phyloP scores from a whole-genome alignment of 192 early-diverging fungal genomes.

The Gamsiella multidivaricata region DNA sequence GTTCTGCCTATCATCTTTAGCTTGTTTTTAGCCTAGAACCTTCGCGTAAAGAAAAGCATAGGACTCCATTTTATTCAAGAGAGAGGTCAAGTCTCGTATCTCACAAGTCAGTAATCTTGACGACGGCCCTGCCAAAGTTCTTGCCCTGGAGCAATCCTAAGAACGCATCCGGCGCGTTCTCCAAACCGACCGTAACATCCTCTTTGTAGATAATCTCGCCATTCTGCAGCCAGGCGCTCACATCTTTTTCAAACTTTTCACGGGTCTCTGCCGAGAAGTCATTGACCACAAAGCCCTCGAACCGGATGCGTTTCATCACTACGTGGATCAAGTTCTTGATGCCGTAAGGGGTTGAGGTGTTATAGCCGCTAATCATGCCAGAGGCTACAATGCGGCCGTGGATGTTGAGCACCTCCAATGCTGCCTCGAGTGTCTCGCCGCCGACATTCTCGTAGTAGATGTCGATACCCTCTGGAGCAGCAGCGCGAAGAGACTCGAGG shows the following conservation, averaged over 20 bases:
- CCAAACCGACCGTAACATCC: conserved; percentile 6
- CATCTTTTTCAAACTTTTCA: conserved; percentile 10
- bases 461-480: conserved; percentile 64
- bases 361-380: conserved; percentile 1
- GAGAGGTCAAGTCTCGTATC: neutral
- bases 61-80: too few species aligned
- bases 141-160: conserved; percentile 17
- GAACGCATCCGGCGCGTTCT: conserved; percentile 15
- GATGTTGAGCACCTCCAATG: conserved; percentile 17
- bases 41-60: too few species aligned
- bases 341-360: neutral
- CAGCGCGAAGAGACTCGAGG: neutral
- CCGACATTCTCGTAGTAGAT: conserved; percentile 94
- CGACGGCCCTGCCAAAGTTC: conserved; percentile 23
- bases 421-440: conserved; percentile 20
- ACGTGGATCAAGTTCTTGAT: conserved; percentile 13
- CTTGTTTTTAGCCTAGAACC: too few species aligned
- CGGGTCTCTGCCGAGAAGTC: conserved; percentile 5
- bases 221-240: conserved; percentile 18
- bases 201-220: conserved; percentile 20
- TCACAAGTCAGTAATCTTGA: conserved; percentile 17
- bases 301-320: conserved; percentile 7
- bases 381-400: conserved; percentile 17
- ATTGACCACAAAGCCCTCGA: conserved; percentile 19
- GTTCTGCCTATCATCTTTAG: too few species aligned